These are phyloP conservation scores for Castanea crenata DNA, from an alignment of 306 rosid species.

Conservation along the genomic window DNA sequence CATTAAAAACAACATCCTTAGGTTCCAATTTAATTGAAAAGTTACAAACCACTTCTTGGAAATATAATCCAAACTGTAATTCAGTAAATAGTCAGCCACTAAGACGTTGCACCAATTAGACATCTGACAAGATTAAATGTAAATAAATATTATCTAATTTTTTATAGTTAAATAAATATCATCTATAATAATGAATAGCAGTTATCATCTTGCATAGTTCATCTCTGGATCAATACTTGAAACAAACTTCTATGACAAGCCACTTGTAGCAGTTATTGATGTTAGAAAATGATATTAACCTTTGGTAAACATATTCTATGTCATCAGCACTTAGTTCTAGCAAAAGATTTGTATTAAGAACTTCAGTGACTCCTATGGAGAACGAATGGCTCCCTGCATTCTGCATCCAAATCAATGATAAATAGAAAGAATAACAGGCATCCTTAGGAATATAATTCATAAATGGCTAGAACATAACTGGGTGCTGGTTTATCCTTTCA, in stretches of 20 bases:
- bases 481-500: conserved; percentile 94
- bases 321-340: conserved; percentile 91
- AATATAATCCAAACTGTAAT: background rate
- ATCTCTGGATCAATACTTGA: background rate
- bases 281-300: conserved; percentile 37
- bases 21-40: background rate
- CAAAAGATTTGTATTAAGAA: conserved; percentile 83
- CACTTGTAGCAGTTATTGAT: background rate
- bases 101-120: background rate
- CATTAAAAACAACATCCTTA: background rate
- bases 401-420: conserved; percentile 42
- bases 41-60: background rate
- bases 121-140: background rate
- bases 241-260: too few relatives aligned
- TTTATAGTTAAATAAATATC: background rate
- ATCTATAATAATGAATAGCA: background rate
- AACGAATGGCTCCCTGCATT: conserved; percentile 84
- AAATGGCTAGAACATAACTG: conserved; percentile 59
- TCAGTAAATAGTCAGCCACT: background rate
- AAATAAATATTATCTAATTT: background rate
- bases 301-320: conserved; percentile 88
- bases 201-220: background rate
- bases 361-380: conserved; percentile 89
- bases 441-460: conserved; percentile 19
- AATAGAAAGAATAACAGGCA: conserved; percentile 10